Percentiles rank a stretch among this genome's conserved stretches.
Conservation (phyloP, 2,329 filamentous ascomycete genomes). For the Juglanconis juglandina region DNA sequence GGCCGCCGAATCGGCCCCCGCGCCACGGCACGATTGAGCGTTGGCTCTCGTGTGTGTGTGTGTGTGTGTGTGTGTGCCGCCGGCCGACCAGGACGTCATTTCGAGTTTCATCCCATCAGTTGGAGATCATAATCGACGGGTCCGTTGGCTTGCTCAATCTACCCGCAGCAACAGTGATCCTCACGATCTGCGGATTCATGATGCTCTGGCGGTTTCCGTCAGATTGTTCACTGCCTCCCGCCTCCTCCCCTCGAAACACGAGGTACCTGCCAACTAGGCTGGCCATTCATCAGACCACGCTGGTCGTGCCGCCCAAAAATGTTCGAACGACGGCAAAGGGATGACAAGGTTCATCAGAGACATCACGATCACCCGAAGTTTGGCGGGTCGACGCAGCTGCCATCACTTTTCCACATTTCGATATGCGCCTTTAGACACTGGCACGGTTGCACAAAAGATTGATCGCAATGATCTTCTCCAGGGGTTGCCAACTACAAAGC, state of each 20-base stretch:
- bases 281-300: no score
- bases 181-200: background rate
- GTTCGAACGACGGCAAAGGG: background rate
- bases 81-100: background rate
- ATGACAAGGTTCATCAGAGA: background rate
- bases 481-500: constrained; percentile 16
- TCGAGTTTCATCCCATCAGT: constrained; percentile 8
- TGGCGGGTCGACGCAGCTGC: background rate
- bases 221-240: background rate
- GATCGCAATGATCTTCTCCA: constrained; percentile 14
- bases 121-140: background rate
- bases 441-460: constrained; percentile 10
- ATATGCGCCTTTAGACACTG: background rate
- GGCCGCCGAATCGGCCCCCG: background rate
- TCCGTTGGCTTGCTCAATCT: background rate
- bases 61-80: background rate
- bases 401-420: background rate
- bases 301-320: no score
- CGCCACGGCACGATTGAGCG: background rate
- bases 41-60: background rate
- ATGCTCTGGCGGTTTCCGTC: background rate
- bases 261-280: no score
- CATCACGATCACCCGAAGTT: background rate
- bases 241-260: no score
- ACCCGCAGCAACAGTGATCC: background rate